phyloP scores from a whole-genome alignment of 2,329 filamentous ascomycete genomes.

The Biscogniauxia sp. region DNA sequence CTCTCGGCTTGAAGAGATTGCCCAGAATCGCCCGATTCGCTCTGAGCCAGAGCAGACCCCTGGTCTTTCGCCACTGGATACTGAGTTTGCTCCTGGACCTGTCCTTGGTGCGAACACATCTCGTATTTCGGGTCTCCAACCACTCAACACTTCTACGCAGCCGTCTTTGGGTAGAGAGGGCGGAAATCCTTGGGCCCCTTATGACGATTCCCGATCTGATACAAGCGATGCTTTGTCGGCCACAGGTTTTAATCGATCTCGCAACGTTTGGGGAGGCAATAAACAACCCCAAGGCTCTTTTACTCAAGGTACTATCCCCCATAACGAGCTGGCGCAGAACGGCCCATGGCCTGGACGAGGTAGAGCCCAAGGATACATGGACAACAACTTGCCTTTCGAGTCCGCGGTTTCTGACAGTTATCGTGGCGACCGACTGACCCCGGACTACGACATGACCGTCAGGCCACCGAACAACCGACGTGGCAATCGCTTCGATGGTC shows the following conservation, averaged over 20 bases:
- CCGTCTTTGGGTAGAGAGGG: slow-evolving; percentile 35
- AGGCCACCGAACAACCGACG: slow-evolving; percentile 45
- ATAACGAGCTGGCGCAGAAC: slow-evolving; percentile 36
- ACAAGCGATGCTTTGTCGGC: slow-evolving; percentile 53
- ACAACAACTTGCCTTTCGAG: slow-evolving; percentile 37
- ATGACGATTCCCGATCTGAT: slow-evolving; percentile 57
- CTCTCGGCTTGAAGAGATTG: slow-evolving; percentile 67
- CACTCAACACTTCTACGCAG: slow-evolving; percentile 33
- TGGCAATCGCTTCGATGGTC: slow-evolving; percentile 45
- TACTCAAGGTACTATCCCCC: slow-evolving; percentile 25
- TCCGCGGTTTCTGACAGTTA: slow-evolving; percentile 38
- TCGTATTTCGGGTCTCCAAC: slow-evolving; percentile 18
- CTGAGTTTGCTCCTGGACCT: slow-evolving; percentile 23
- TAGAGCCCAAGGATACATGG: slow-evolving; percentile 39
- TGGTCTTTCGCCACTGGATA: slow-evolving; percentile 29
- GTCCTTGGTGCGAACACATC: slow-evolving; percentile 33
- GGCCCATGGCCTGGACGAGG: slow-evolving; percentile 49
- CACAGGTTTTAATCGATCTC: slow-evolving; percentile 51
- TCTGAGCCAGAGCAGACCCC: slow-evolving; percentile 52
- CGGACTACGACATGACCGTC: slow-evolving; percentile 48
- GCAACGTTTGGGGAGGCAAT: slow-evolving; percentile 55
- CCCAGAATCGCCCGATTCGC: slow-evolving; percentile 60
- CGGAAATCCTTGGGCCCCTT: slow-evolving; percentile 50
- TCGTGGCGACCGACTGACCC: slow-evolving; percentile 45
- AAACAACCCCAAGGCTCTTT: slow-evolving; percentile 36